Base-by-base conservation (phyloP, 2,329 filamentous ascomycete genomes). In the Aspergillus chevalieri region DNA sequence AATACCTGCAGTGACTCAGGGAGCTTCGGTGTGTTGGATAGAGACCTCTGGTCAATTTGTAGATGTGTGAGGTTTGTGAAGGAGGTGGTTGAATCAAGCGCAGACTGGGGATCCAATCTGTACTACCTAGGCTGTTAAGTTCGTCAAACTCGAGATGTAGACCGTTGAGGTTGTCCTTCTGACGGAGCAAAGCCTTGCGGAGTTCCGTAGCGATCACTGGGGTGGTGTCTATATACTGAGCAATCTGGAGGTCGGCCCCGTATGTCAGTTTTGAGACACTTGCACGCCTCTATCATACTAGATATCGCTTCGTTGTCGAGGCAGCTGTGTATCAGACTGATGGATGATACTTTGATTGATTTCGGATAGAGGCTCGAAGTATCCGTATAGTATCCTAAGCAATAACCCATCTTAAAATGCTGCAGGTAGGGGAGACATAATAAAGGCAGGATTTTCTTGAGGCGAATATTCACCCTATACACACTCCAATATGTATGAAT, bases 361-460 rank as follows among this genome's bases (percentile, higher is more conserved):
- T 6, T 19, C 14, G 36, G 36, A 9, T 39, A 8, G 4, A 39
- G 7, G 19, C 10, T 6, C 3, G 19, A 39, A n/a, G 12, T 22
- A 9, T 39, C 21, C 36, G 50, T 38, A 34, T 22, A n/a, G 6
- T 48, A 15, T 6, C 43, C 43, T 10, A 44, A 12, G 17, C 51
- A 47, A 22, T 19, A 7, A 2, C 19, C 17, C 9, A 54, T 21
- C 2, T 39, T 28, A 17, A 54, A 47, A 1, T 43, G 7, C 17
- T 52, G 26, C 38, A 54, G 22, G 9, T 26, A n/a, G 15, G 50
- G 47, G 21, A 52, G 48, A 12, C 26, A 14, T 38, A 52, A 30
- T 9, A 50, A 12, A 21, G 43, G 19, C 6, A 30, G 26, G 26
- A 30, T 30, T 30, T 30, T 30, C 4, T 30, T 12, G 9, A 30